Evolutionary conservation across 495 filamentous ascomycete species (phyloP).

Genomic region (Talaromyces thailandensis): DNA sequence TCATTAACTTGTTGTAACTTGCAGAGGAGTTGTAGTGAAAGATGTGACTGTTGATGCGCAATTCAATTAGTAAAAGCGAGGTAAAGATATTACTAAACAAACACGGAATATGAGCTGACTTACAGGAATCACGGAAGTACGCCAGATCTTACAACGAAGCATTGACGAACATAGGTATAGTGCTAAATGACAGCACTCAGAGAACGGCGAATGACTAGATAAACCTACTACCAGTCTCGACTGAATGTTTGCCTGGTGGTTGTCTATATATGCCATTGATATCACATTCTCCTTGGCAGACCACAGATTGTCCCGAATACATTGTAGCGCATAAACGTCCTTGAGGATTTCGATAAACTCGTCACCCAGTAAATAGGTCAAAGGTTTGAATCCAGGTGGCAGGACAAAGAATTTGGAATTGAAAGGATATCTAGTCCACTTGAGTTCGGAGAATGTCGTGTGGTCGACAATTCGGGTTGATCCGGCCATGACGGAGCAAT

Average conservation of each 20-base stretch:
- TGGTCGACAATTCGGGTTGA: slow-evolving; percentile 24
- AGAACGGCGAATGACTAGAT: slow-evolving; percentile 11
- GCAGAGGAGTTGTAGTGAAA: slow-evolving; percentile 23
- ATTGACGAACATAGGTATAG: slow-evolving; percentile 27
- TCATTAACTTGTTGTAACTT: slow-evolving; percentile 18
- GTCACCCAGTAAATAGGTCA: slow-evolving; percentile 12
- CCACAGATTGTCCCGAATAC: slow-evolving; percentile 20
- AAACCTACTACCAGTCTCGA: slow-evolving; percentile 19
- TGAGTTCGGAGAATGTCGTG: slow-evolving; percentile 26
- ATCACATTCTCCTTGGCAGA: slow-evolving; percentile 15
- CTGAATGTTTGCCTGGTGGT: slow-evolving; percentile 29
- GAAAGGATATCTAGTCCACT: slow-evolving; percentile 25
- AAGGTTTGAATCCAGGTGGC: slow-evolving; percentile 19
- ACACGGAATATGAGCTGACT: slow-evolving; percentile 1
- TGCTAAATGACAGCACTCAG: slow-evolving; percentile 25
- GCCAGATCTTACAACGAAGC: slow-evolving; percentile 31
- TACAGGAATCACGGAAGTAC: slow-evolving; percentile 24
- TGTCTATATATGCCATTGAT: slow-evolving; percentile 25
- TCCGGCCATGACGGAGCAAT: slow-evolving; percentile 24
- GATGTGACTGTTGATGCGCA: slow-evolving; percentile 15
- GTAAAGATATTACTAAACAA: not conserved
- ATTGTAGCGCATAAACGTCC: slow-evolving; percentile 27
- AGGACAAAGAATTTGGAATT: slow-evolving; percentile 14
- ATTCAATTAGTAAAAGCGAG: not conserved
- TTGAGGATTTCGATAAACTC: slow-evolving; percentile 24